These are phyloP conservation scores for Heliosperma pusillum DNA, from an alignment of 148 eudicot species.

Conservation along the genomic window DNA sequence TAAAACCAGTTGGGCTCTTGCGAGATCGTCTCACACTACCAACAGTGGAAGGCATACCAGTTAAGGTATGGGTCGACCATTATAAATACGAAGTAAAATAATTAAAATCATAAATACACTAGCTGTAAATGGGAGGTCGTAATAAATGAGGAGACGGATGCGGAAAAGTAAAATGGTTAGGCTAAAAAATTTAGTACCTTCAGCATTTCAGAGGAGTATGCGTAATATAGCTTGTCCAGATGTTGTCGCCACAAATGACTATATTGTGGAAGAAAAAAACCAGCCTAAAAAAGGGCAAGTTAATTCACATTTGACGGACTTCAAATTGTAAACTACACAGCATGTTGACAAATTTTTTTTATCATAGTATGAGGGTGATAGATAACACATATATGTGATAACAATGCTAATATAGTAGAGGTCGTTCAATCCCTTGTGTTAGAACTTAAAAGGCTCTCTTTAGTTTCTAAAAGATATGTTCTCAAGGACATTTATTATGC, in stretches of 20 bases:
- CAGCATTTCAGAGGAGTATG: slow-evolving; percentile 66
- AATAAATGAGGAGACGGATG: not conserved
- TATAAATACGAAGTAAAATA: not conserved
- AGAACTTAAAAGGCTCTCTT: no score
- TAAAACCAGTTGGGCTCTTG: not conserved
- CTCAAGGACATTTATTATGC: no score
- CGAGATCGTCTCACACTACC: not conserved
- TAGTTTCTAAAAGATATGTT: no score
- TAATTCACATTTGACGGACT: slow-evolving; percentile 20
- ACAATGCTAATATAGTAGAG: not conserved
- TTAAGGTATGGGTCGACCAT: not conserved
- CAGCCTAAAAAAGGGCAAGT: slow-evolving; percentile 42
- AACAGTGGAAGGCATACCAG: not conserved
- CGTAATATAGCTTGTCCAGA: slow-evolving; percentile 60
- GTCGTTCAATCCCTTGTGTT: not conserved
- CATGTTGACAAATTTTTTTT: no score
- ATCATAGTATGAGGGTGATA: not conserved
- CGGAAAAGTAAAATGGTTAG: not conserved
- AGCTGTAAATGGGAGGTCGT: not conserved
- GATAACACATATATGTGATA: not conserved
- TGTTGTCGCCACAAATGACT: slow-evolving; percentile 77
- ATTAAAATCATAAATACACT: not conserved
- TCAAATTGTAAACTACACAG: not conserved
- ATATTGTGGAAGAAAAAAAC: slow-evolving; percentile 86
- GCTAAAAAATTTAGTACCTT: slow-evolving; percentile 47